These are phyloP conservation scores for Ballota nigra DNA, from an alignment of 257 asterid species.

Conservation along the genomic window DNA sequence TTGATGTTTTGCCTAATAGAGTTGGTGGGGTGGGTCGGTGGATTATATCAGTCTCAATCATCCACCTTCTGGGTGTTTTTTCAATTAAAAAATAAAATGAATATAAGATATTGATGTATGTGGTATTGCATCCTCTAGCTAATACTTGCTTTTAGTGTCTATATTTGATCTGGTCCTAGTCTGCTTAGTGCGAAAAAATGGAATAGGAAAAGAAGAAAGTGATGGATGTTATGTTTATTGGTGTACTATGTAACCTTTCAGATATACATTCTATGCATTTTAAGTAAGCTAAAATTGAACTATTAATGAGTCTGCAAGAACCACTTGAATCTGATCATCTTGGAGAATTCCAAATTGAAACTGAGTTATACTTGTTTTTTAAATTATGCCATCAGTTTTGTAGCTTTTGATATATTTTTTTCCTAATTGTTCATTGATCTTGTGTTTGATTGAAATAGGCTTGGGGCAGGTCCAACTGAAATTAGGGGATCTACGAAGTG, in stretches of 20 bases:
- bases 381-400: neutral
- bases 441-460: conserved; percentile 52
- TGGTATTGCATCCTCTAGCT: conserved; percentile 1
- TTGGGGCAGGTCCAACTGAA: conserved; percentile 83
- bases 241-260: neutral
- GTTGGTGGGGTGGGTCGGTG: neutral
- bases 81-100: neutral
- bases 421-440: neutral
- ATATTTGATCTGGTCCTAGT: neutral
- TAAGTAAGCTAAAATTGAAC: conserved; percentile 14
- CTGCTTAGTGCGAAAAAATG: neutral
- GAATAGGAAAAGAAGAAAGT: neutral
- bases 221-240: neutral
- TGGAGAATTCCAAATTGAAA: neutral
- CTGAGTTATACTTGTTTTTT: conserved; percentile 6
- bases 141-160: conserved; percentile 3
- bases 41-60: neutral
- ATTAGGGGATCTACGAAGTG: conserved; percentile 73
- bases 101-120: neutral
- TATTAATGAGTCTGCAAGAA: conserved; percentile 6
- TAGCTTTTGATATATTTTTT: neutral
- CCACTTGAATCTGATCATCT: neutral
- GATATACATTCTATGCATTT: neutral
- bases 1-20: neutral
- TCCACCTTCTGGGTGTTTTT: neutral